Evolutionary conservation across 768 basidiomycete species (phyloP).

Genomic region (Trametes maxima): DNA sequence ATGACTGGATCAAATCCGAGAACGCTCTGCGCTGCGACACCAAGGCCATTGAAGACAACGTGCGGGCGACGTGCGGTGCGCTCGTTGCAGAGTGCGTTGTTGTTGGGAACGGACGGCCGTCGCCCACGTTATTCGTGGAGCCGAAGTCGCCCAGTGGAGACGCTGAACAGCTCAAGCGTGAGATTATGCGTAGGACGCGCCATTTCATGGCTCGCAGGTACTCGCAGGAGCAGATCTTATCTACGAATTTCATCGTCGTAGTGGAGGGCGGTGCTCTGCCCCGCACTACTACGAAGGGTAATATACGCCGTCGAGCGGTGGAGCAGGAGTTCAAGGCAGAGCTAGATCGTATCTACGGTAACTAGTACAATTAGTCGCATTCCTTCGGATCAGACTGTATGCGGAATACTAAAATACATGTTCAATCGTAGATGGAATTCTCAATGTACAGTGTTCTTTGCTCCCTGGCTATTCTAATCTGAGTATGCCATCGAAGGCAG

Average conservation of each 20-base stretch:
- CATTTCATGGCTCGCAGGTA: slow-evolving; percentile 77
- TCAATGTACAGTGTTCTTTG: too few relatives aligned
- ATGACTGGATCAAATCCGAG: slow-evolving; percentile 87
- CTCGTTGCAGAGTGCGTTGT: slow-evolving; percentile 76
- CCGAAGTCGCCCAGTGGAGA: slow-evolving; percentile 43
- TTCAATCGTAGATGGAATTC: too few relatives aligned
- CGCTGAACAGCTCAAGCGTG: slow-evolving; percentile 61
- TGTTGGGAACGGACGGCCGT: slow-evolving; percentile 75
- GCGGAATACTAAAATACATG: too few relatives aligned
- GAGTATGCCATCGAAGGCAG: too few relatives aligned
- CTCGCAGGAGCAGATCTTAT: slow-evolving; percentile 75
- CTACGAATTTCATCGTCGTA: slow-evolving; percentile 64
- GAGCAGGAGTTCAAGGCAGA: slow-evolving; percentile 62
- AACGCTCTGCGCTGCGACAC: slow-evolving; percentile 80
- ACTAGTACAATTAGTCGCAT: slow-evolving; percentile 6
- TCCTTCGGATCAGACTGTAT: too few relatives aligned
- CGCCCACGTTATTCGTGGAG: slow-evolving; percentile 77
- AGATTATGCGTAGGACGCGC: slow-evolving; percentile 71
- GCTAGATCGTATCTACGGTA: slow-evolving; percentile 59
- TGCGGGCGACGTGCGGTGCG: slow-evolving; percentile 61
- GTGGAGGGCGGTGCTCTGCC: slow-evolving; percentile 69
- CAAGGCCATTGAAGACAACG: slow-evolving; percentile 79
- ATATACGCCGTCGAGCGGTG: slow-evolving; percentile 75
- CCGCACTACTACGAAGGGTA: slow-evolving; percentile 82
- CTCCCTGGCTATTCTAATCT: too few relatives aligned